Evolutionary conservation across 495 filamentous ascomycete species (phyloP), one percentile per base, ranked within the genome.

Genomic region (Bombardia bombarda): DNA sequence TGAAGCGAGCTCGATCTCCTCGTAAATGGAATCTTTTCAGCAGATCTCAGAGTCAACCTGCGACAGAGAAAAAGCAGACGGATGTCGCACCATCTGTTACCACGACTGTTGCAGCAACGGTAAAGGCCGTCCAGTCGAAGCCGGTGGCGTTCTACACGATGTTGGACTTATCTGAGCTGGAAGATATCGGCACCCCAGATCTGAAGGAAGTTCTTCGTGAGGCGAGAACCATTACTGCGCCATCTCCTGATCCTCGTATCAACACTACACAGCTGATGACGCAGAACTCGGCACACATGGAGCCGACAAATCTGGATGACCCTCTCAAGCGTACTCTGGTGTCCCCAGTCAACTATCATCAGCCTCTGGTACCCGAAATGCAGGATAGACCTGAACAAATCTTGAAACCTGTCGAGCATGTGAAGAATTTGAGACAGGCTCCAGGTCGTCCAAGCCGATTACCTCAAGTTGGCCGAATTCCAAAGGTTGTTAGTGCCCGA

Each of bases 391-490:
- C n/a, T n/a, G n/a, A n/a, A n/a, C n/a, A n/a, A n/a, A n/a, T n/a
- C n/a, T n/a, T n/a, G n/a, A n/a, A n/a, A n/a, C n/a, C n/a, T n/a
- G n/a, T n/a, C n/a, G n/a, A n/a, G n/a, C n/a, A n/a, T n/a, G n/a
- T n/a, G n/a, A n/a, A n/a, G n/a, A n/a, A n/a, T n/a, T n/a, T n/a
- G n/a, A n/a, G n/a, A 2, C 26, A 50, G 12, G 33, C 50, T 25
- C 37, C 46, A 21, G 50, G 43, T 12, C 65, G 67, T 8, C 67
- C 64, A 7, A 70, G 66, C 45, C 62, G 73, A 44, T 66, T 95
- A 21, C 78, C 82, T 28, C 90, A 88, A 52, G 80, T 97, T 42
- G 90, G 90, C 10, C 83, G 90, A 8, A 97, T 97, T 46, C 90
- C 90, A 17, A 81, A 81, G 51, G 87, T 96, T 9, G 77, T 90